Conservation (phyloP, 1,139 yeast species). For the Wickerhamomyces sp. region DNA sequence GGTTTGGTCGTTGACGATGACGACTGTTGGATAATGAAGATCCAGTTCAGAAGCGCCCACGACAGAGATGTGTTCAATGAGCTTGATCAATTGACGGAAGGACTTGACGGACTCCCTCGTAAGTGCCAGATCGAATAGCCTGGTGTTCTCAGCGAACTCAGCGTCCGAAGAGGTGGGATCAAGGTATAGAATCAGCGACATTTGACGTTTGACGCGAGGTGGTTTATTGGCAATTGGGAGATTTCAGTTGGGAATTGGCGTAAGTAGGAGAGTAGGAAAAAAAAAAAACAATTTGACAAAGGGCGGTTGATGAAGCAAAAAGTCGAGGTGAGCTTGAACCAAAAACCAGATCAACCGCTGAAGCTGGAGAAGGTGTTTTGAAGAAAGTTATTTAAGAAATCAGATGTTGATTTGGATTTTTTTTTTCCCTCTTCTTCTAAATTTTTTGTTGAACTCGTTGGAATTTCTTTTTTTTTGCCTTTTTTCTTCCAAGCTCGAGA, state of each 20-base stretch:
- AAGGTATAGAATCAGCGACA: constrained; percentile 20
- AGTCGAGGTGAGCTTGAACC: too few relatives aligned
- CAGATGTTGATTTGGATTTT: too few relatives aligned
- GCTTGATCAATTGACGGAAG: constrained; percentile 11
- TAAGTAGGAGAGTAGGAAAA: too few relatives aligned
- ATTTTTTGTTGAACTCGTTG: too few relatives aligned
- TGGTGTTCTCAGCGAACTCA: constrained; percentile 7
- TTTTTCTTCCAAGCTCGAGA: too few relatives aligned
- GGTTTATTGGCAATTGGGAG: background rate
- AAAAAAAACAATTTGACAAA: too few relatives aligned
- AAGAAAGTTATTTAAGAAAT: too few relatives aligned
- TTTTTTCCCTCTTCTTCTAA: too few relatives aligned
- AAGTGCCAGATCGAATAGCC: constrained; percentile 13
- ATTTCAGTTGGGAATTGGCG: background rate
- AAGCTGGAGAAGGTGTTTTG: too few relatives aligned
- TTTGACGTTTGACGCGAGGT: background rate
- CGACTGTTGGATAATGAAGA: constrained; percentile 20
- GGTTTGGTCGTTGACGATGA: constrained; percentile 16
- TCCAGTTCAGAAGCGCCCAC: constrained; percentile 23
- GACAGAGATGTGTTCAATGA: constrained; percentile 14
- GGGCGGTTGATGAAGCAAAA: too few relatives aligned
- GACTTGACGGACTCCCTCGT: constrained; percentile 3
- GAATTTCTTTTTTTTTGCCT: too few relatives aligned
- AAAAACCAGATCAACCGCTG: too few relatives aligned
- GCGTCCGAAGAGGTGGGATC: constrained; percentile 11